Evolutionary conservation across 2,329 filamentous ascomycete species (phyloP), one percentile per base, ranked within the genome.

Genomic region (Neofusicoccum sp.): DNA sequence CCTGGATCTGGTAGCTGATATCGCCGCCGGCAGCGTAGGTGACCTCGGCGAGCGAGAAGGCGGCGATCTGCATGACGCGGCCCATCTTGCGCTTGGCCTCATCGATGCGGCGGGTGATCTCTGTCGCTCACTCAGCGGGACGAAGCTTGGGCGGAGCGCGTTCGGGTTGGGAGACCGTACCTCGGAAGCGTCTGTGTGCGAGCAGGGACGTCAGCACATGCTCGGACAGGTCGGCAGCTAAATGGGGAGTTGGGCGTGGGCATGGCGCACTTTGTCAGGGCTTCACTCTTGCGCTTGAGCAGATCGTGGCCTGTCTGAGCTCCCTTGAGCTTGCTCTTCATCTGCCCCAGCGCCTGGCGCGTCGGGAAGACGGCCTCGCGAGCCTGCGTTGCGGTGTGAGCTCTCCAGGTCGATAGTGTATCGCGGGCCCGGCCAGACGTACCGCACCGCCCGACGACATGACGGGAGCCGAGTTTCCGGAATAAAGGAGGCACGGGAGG

Each of bases 11-110:
- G 79, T 96, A 99, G 64, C 89, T 90, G 69, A 99, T 96, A 71
- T 96, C 73, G 70, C 93, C 92, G 64, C 95, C 95, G 30, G 97
- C 92, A 28, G 95, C 95, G 71, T 99, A 99, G 51, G 92, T 96
- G 61, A 99, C 95, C 79, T 98, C 95, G 63, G 95, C 95, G 16
- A 99, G 84, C 44, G 93, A 98, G 79, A 99, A 98, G 47, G 95
- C 93, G 41, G 95, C 95, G 71, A 99, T 96, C 77, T 98, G 93
- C 95, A 99, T 99, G 38, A 99, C 95, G 34, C 93, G 86, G 61
- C 95, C 95, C 93, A 99, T 99, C 82, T 99, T 99, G 69, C 93
- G 90, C 79, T 99, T 99, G 43, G 95, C 95, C 77, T 99, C 95
- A 80, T 99, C 93, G 77, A 99, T 99, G 72, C 95, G 89, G 75